Percentiles rank a stretch among this genome's conserved stretches.
phyloP scores from a whole-genome alignment of 2,329 filamentous ascomycete species.

The Hymenotorrendiella dingleyae region DNA sequence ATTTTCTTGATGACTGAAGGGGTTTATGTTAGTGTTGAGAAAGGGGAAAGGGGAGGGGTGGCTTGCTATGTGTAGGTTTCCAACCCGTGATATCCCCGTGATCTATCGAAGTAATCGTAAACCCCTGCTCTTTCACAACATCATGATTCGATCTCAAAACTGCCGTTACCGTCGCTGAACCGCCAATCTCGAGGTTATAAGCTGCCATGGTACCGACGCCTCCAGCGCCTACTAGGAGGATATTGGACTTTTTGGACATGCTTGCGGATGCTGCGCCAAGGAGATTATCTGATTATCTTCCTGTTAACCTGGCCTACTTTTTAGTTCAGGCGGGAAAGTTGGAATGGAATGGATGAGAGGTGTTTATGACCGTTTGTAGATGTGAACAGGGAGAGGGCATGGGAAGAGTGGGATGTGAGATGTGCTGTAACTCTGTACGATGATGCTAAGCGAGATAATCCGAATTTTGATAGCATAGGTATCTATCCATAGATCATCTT shows the following conservation, averaged over 20 bases:
- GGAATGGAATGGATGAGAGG: no score
- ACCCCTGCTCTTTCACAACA: conserved; percentile 19
- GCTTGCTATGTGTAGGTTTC: conserved; percentile 18
- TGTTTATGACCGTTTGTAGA: no score
- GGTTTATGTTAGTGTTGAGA: background rate
- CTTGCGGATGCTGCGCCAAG: background rate
- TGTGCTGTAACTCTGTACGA: no score
- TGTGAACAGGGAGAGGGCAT: no score
- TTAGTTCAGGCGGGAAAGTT: background rate
- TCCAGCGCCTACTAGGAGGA: conserved; percentile 23
- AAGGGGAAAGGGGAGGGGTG: background rate
- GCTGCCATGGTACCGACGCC: conserved; percentile 26
- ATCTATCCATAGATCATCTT: no score
- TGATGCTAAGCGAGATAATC: no score
- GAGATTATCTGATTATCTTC: background rate
- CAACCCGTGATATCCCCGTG: conserved; percentile 20
- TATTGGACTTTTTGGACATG: conserved; percentile 17
- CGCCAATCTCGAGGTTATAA: conserved; percentile 21
- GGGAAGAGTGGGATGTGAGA: no score
- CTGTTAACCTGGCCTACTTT: no score
- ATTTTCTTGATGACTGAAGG: conserved; percentile 6
- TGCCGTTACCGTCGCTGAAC: conserved; percentile 18
- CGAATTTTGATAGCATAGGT: no score
- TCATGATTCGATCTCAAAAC: conserved; percentile 23
- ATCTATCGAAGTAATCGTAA: conserved; percentile 23